Base-by-base conservation (phyloP, 345 rosid species). In the Tarenaya hassleriana region DNA sequence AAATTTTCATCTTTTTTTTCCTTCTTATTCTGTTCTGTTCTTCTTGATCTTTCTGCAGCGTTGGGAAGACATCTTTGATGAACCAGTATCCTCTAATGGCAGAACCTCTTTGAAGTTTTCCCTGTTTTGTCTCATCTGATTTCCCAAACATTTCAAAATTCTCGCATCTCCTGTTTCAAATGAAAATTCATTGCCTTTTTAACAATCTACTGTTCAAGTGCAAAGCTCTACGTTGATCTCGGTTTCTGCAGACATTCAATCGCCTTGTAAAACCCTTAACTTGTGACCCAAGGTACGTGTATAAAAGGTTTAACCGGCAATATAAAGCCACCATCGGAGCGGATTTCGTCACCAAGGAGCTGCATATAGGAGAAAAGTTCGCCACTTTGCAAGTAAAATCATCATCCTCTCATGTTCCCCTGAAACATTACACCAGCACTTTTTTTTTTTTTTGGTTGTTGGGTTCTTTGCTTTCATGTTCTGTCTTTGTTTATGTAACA, bases 321-420 rank as follows among this genome's bases (percentile, higher is more conserved):
- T 86, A 86, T 51, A 90, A 90, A 66, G 89, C 97, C 8, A 91
- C 98, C 7, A 90, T 90, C 15, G 95, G 94, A 39, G 95, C 97
- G 11, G 95, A 86, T 69, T 90, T 90, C 48, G 90, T 86, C 21
- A 91, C 98, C 24, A 84, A 76, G 70, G 98, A 91, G 34, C 64
- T 91, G 3, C 96, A 77, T 62, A 62, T 87, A 16, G 98, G 78
- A 38, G 88, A 82, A 31, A 79, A 84, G 50, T 14, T 76, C 37
- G 89, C 82, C 44, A 91, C 98, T 13, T 49, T 91, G 71, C 96
- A 91, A 61, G 96, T 91, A 64, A 38, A 71, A 34, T 24, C n/a
- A 24, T 34, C 41, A 19, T 32, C 6, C 44, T 55, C n/a, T n/a
- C n/a, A n/a, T n/a, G n/a, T n/a, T n/a, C n/a, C n/a, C n/a, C n/a